These are phyloP conservation scores for Mortierella antarctica DNA, from an alignment of 192 early-diverging fungal genomes.

Conservation along the genomic window DNA sequence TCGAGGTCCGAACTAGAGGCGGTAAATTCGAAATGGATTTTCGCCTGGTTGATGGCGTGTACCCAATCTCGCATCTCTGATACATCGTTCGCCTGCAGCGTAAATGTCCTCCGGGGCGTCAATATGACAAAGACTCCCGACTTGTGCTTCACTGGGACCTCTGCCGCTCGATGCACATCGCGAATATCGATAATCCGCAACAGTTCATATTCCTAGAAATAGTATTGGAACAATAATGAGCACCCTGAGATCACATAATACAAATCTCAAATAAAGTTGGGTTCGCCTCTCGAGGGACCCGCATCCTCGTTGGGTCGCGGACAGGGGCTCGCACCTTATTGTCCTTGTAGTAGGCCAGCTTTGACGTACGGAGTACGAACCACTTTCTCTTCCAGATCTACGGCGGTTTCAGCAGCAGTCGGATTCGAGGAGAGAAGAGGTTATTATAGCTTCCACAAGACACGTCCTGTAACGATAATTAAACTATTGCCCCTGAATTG, in stretches of 20 bases:
- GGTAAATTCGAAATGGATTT: constrained; percentile 40
- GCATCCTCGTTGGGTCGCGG: too few relatives aligned
- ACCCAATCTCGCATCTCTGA: constrained; percentile 77
- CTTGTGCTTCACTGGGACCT: constrained; percentile 74
- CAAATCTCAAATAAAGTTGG: too few relatives aligned
- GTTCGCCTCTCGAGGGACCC: too few relatives aligned
- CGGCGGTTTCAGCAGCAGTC: too few relatives aligned
- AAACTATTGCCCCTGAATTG: too few relatives aligned
- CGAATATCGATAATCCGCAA: constrained; percentile 75
- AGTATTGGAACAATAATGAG: too few relatives aligned
- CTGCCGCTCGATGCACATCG: constrained; percentile 75
- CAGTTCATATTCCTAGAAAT: constrained; percentile 74
- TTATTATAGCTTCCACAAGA: not conserved
- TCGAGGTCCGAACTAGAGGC: constrained; percentile 44
- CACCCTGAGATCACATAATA: too few relatives aligned
- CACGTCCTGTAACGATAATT: too few relatives aligned
- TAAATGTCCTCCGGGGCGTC: constrained; percentile 77
- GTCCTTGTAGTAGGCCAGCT: constrained; percentile 85
- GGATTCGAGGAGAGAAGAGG: not conserved
- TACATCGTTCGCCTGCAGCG: constrained; percentile 66
- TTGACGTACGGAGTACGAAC: constrained; percentile 84
- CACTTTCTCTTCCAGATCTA: constrained; percentile 88
- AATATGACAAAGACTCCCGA: constrained; percentile 77
- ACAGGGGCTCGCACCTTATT: constrained; percentile 58
- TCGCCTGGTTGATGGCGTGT: constrained; percentile 49